Conservation (phyloP, 768 basidiomycete genomes). For the Amanita subjunquillea region DNA sequence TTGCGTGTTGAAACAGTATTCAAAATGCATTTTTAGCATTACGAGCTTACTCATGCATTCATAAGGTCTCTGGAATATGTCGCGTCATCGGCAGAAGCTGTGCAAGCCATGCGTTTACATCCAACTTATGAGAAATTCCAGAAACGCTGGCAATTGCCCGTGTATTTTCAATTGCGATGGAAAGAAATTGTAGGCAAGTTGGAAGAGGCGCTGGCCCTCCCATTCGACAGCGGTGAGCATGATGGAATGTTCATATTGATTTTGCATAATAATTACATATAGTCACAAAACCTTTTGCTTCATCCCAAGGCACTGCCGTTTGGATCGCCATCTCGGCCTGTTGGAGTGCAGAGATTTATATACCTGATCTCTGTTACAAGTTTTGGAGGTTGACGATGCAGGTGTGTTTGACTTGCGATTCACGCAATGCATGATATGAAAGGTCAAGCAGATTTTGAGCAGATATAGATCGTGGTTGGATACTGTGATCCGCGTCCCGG, state of each 20-base stretch:
- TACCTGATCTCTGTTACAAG: conserved; percentile 69
- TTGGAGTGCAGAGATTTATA: conserved; percentile 82
- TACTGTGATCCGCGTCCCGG: conserved; percentile 28
- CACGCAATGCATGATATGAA: conserved; percentile 1
- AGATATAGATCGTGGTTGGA: conserved; percentile 78
- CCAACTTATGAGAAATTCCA: conserved; percentile 65
- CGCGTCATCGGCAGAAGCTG: conserved; percentile 63
- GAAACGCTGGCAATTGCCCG: conserved; percentile 88
- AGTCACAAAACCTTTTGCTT: conserved; percentile 34
- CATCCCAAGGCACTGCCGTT: conserved; percentile 53
- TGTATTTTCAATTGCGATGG: conserved; percentile 96
- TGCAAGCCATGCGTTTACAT: conserved; percentile 65
- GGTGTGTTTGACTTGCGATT: conserved; percentile 29
- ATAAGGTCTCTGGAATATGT: conserved; percentile 73
- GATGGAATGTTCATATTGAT: neutral
- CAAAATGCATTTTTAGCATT: conserved; percentile 42
- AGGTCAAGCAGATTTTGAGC: conserved; percentile 54
- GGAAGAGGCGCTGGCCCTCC: conserved; percentile 51
- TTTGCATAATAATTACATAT: conserved; percentile 9
- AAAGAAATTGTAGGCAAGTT: conserved; percentile 79
- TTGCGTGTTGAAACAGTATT: conserved; percentile 1
- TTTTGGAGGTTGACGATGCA: conserved; percentile 93
- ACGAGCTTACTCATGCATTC: conserved; percentile 77
- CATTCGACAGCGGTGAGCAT: conserved; percentile 35
- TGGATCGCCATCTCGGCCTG: conserved; percentile 70